A percentile compares a stretch with the other conserved stretches of the same genome.
These are phyloP conservation scores for Eucalyptus fibrosa DNA, from an alignment of 345 rosid genomes.

Conservation along the genomic window DNA sequence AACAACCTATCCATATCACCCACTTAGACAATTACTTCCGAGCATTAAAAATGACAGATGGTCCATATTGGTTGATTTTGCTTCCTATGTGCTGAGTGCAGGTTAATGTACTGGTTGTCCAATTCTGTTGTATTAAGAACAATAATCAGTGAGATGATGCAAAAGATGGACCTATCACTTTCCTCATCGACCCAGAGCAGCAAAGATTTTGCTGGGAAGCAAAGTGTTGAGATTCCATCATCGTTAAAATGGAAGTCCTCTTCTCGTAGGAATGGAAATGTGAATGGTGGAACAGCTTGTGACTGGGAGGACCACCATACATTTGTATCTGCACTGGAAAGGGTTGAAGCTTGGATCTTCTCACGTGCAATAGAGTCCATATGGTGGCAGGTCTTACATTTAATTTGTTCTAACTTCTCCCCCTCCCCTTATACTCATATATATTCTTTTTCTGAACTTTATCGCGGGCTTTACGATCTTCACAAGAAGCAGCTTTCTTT, in stretches of 20 bases:
- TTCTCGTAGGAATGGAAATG: slow-evolving; percentile 19
- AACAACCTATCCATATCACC: not conserved
- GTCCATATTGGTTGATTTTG: not conserved
- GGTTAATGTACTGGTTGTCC: slow-evolving; percentile 94
- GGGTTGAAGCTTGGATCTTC: slow-evolving; percentile 92
- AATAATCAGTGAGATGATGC: slow-evolving; percentile 36
- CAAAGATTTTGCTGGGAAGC: slow-evolving; percentile 19
- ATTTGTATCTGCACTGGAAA: slow-evolving; percentile 59
- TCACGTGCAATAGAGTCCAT: slow-evolving; percentile 74
- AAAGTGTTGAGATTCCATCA: slow-evolving; percentile 19
- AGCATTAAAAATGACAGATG: not conserved
- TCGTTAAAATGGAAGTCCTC: slow-evolving; percentile 51
- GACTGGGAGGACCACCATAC: slow-evolving; percentile 54
- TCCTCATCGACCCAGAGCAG: slow-evolving; percentile 15
- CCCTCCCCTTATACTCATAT: not conserved
- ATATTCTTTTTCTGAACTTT: not conserved
- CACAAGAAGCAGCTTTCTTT: not conserved
- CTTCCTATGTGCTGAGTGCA: slow-evolving; percentile 8
- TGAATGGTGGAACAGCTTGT: slow-evolving; percentile 3
- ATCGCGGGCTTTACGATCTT: not conserved
- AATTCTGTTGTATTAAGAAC: slow-evolving; percentile 69
- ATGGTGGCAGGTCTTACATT: slow-evolving; percentile 85
- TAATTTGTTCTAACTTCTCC: not conserved
- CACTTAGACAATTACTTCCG: not conserved
- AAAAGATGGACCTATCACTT: slow-evolving; percentile 14